Conservation (phyloP, 2,329 filamentous ascomycete species). For the Aspergillus sp. region DNA sequence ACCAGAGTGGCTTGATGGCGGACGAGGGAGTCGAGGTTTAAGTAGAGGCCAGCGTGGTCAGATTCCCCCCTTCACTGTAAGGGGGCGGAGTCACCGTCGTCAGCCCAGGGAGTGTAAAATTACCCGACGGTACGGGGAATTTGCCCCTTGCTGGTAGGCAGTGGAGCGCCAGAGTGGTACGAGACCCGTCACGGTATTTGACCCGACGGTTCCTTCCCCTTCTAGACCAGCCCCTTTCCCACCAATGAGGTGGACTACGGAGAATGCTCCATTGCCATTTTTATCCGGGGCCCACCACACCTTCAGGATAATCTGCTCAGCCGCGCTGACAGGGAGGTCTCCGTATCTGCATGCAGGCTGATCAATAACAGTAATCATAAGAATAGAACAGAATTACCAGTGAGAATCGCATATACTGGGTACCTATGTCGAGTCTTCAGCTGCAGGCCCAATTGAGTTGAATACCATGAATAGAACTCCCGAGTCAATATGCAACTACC, state of each 20-base stretch:
- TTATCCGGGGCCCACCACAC: neutral
- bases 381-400: no score
- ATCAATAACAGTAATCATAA: no score
- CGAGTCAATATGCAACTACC: no score
- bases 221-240: neutral
- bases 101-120: constrained; percentile 16
- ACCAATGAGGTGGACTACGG: neutral
- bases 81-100: constrained; percentile 21
- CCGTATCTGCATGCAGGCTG: no score
- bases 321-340: no score
- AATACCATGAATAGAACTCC: no score
- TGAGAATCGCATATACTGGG: no score
- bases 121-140: constrained; percentile 8
- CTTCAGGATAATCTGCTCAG: no score
- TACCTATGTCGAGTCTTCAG: no score
- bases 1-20: constrained; percentile 6
- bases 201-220: neutral
- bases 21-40: constrained; percentile 26
- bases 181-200: neutral
- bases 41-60: constrained; percentile 42
- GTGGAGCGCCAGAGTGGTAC: constrained; percentile 7
- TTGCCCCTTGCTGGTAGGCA: neutral
- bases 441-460: no score
- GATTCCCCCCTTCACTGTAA: constrained; percentile 16
- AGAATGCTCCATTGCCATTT: neutral